Percentiles rank a stretch among this genome's conserved stretches.
Conservation (phyloP, 140 eudicot genomes). For the Bidens hawaiensis region DNA sequence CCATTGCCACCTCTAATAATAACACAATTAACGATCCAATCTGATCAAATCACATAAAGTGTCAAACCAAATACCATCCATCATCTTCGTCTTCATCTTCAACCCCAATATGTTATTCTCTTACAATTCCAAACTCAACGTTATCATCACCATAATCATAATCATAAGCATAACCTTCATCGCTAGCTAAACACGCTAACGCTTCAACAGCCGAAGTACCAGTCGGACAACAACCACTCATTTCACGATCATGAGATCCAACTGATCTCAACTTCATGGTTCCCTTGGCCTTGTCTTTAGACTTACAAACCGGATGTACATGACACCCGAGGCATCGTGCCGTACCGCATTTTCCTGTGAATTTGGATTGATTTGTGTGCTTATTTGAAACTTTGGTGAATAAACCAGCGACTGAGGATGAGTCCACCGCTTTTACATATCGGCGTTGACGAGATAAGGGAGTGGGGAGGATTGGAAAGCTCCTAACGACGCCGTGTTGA, state of each 20-base stretch:
- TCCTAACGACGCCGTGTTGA: constrained; percentile 45
- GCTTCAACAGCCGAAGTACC: too few relatives aligned
- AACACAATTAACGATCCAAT: background rate
- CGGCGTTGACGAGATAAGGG: constrained; percentile 19
- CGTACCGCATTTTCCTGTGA: constrained; percentile 23
- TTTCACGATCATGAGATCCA: too few relatives aligned
- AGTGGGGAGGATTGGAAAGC: constrained; percentile 18
- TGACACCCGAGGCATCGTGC: constrained; percentile 27
- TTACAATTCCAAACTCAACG: too few relatives aligned
- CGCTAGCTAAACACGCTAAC: constrained; percentile 23
- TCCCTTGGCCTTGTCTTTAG: too few relatives aligned
- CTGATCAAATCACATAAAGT: background rate
- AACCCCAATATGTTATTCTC: too few relatives aligned
- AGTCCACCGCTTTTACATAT: constrained; percentile 14
- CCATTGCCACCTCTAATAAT: too few relatives aligned
- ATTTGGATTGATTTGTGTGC: constrained; percentile 35
- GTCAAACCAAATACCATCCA: constrained; percentile 24
- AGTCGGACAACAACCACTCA: too few relatives aligned
- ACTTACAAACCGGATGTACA: constrained; percentile 25
- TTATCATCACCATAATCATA: constrained; percentile 5
- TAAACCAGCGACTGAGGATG: constrained; percentile 18
- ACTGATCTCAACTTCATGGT: too few relatives aligned
- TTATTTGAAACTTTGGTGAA: constrained; percentile 30
- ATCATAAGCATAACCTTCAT: constrained; percentile 3
- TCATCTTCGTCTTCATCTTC: too few relatives aligned